Evolutionary conservation across 2,329 filamentous ascomycete genomes (phyloP), one percentile per base, ranked within the genome.

Genomic region (Onygenales sp.): DNA sequence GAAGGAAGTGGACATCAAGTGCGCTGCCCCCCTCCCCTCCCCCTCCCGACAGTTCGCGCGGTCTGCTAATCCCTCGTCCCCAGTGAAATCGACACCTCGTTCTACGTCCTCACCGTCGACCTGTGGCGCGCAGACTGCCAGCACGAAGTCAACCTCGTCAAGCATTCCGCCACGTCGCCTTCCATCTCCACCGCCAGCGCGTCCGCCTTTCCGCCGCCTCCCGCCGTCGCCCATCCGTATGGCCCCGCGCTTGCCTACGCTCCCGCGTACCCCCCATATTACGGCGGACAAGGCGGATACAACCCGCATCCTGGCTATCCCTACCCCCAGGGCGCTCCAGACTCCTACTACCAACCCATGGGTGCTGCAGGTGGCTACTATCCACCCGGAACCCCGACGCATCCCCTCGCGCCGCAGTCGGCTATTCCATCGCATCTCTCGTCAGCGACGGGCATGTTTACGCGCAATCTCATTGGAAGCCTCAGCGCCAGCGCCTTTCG

Each of bases 381-480:
- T 35, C 17, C 48, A 14, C 11, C 54, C n/a, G 43, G 31, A 32
- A 43, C 43, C 10, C n/a, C 52, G 31, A 17, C 49, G 17, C 55
- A 57, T 36, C 7, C 55, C 11, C 42, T 59, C 14, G 52, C 49
- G 6, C 48, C 55, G 10, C 56, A 53, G 13, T 42, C 53, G 10
- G 51, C 54, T 5, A 52, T 59, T 53, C 33, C 46, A 1, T 53
- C 54, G 9, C 65, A 66, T 47, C 65, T 69, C 60, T 64, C 67
- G 9, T 59, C 62, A 2, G 70, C 68, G 56, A 83, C 85, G 1
- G 89, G 88, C 53, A 94, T 95, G 89, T 95, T 92, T 66, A 96
- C 91, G 0, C 78, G 92, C 51, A 98, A 97, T 64, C 79, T 98
- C 8, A 97, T 98, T 58, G 93, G 93, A 2, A 95, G 88, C 67